Evolutionary conservation across 108 stramenopile species (phyloP).

Genomic region (Skeletonema costatum): DNA sequence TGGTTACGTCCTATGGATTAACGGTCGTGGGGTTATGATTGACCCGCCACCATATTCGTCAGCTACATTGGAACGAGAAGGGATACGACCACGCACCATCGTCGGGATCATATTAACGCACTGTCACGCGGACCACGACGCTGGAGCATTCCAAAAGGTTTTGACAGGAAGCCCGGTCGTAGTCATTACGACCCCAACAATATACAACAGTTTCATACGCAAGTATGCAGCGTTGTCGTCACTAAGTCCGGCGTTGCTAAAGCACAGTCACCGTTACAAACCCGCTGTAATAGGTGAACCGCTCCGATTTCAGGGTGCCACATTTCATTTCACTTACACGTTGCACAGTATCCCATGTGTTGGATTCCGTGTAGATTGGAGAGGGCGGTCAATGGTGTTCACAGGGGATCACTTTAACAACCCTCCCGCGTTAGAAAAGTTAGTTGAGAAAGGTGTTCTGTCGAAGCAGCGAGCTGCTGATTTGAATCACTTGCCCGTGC

Average conservation of each 20-base stretch:
- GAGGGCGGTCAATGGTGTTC: constrained; percentile 89
- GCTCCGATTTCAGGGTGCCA: constrained; percentile 86
- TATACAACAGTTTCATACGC: constrained; percentile 94
- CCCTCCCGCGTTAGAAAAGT: constrained; percentile 68
- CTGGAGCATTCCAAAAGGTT: constrained; percentile 95
- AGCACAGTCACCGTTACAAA: constrained; percentile 82
- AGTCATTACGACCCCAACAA: constrained; percentile 92
- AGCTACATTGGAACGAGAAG: constrained; percentile 83
- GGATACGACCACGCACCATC: constrained; percentile 87
- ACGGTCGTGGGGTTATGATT: constrained; percentile 93
- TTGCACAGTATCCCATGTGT: constrained; percentile 94
- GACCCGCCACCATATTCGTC: constrained; percentile 94
- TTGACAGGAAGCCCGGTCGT: constrained; percentile 87
- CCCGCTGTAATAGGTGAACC: constrained; percentile 91
- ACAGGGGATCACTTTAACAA: constrained; percentile 94
- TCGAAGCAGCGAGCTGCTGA: constrained; percentile 79
- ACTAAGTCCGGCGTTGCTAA: constrained; percentile 77
- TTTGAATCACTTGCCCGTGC: constrained; percentile 82
- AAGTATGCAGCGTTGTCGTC: constrained; percentile 93
- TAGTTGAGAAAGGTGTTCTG: constrained; percentile 73
- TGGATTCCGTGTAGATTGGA: constrained; percentile 90
- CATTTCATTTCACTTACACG: constrained; percentile 90
- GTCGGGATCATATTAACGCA: constrained; percentile 94
- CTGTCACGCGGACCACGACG: constrained; percentile 96
- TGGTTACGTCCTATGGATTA: constrained; percentile 96